Conservation (phyloP, 2,329 filamentous ascomycete species). For the Nemania sp. region DNA sequence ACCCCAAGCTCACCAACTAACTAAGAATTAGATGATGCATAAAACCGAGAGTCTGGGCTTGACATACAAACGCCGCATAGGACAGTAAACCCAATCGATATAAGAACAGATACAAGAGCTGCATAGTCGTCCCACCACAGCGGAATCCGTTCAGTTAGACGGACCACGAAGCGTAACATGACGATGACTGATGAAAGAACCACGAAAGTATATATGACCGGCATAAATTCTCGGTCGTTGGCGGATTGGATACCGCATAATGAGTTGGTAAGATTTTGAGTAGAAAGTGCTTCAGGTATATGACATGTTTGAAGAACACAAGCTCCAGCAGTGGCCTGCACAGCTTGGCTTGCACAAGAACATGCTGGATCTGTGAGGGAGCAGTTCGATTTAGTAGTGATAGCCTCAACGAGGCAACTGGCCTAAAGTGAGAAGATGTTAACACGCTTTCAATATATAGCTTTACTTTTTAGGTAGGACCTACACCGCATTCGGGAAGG, state of each 20-base stretch:
- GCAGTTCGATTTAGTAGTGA: conserved; percentile 17
- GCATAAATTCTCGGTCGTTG: conserved; percentile 7
- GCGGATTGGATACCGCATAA: conserved; percentile 15
- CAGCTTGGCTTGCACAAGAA: conserved; percentile 16
- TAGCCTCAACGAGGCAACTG: conserved; percentile 22
- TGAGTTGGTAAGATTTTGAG: conserved; percentile 21
- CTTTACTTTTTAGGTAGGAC: neutral
- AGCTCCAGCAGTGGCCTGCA: conserved; percentile 9
- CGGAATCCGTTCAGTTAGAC: conserved; percentile 12
- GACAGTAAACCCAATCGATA: conserved; percentile 16
- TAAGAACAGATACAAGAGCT: conserved; percentile 9
- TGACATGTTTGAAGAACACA: conserved; percentile 18
- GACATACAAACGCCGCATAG: conserved; percentile 23
- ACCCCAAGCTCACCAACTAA: conserved; percentile 14
- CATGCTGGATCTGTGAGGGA: conserved; percentile 20
- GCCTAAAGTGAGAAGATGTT: conserved; percentile 4
- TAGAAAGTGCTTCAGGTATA: conserved; percentile 20
- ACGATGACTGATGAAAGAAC: conserved; percentile 12
- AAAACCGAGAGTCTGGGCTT: too few relatives aligned
- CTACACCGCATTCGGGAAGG: conserved; percentile 20
- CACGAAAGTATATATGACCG: conserved; percentile 17
- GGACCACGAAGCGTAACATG: conserved; percentile 19
- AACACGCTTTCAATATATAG: neutral
- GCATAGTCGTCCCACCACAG: conserved; percentile 24
- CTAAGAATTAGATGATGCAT: neutral